phyloP scores from a whole-genome alignment of 495 filamentous ascomycete genomes.

The Annulohypoxylon bovei region DNA sequence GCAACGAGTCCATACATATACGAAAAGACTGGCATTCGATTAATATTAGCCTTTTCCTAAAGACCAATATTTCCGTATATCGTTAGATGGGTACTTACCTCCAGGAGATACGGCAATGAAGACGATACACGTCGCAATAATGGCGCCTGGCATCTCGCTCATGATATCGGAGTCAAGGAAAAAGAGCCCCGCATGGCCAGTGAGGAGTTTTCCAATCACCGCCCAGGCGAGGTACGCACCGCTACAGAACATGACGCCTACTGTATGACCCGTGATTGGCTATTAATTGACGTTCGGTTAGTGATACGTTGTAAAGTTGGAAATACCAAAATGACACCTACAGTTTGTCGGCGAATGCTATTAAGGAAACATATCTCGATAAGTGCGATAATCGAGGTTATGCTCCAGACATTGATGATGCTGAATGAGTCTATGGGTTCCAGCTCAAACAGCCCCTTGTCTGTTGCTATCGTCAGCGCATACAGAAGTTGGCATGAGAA shows the following conservation, averaged over 20 bases:
- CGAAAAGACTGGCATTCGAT: conserved; percentile 48
- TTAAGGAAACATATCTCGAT: conserved; percentile 60
- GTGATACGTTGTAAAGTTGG: neutral
- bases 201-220: conserved; percentile 56
- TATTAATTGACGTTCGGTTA: conserved; percentile 34
- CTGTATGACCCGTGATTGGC: conserved; percentile 51
- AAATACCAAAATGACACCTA: conserved; percentile 37
- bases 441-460: conserved; percentile 46
- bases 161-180: conserved; percentile 58
- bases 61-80: neutral
- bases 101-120: conserved; percentile 50
- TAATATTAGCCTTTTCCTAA: conserved; percentile 30
- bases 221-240: conserved; percentile 60
- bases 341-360: conserved; percentile 60
- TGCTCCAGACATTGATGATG: conserved; percentile 55
- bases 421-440: conserved; percentile 53
- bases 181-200: conserved; percentile 58
- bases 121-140: conserved; percentile 46
- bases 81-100: conserved; percentile 49
- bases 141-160: conserved; percentile 40
- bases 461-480: conserved; percentile 22
- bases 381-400: conserved; percentile 55
- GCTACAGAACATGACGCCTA: conserved; percentile 50
- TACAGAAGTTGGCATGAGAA: neutral
- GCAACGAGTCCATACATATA: conserved; percentile 56